phyloP scores from a whole-genome alignment of 2,329 filamentous ascomycete genomes.

The Diplodia seriata region DNA sequence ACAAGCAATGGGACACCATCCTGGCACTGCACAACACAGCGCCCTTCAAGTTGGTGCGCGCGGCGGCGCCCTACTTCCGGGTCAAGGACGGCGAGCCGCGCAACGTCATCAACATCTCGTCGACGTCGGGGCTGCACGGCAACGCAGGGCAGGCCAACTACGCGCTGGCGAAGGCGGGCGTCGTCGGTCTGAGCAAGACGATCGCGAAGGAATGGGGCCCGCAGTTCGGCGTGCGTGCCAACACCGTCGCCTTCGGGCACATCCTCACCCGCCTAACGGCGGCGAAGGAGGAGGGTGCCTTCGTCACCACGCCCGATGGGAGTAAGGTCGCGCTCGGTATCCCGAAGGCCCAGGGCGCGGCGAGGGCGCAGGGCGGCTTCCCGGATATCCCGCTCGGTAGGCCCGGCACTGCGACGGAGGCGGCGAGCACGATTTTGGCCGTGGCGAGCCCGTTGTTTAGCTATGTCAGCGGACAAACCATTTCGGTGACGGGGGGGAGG shows the following conservation, averaged over 20 bases:
- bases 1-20: conserved; percentile 92
- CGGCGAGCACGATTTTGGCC: conserved; percentile 76
- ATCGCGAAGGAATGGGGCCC: conserved; percentile 93
- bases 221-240: conserved; percentile 78
- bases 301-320: conserved; percentile 77
- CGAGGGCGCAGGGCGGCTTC: conserved; percentile 46
- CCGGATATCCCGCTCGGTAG: conserved; percentile 80
- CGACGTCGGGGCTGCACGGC: conserved; percentile 81
- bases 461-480: conserved; percentile 86
- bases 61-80: conserved; percentile 84
- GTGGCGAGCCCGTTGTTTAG: conserved; percentile 82
- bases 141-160: conserved; percentile 95
- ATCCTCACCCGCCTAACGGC: conserved; percentile 82
- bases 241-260: conserved; percentile 84
- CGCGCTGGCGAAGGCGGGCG: conserved; percentile 81
- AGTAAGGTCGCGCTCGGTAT: conserved; percentile 55
- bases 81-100: conserved; percentile 82
- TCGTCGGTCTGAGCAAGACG: conserved; percentile 83
- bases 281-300: conserved; percentile 83
- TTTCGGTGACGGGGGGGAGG: conserved; percentile 81
- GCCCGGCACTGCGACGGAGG: conserved; percentile 79
- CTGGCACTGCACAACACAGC: conserved; percentile 82
- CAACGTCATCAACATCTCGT: conserved; percentile 82
- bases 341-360: conserved; percentile 50
- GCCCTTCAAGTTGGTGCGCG: conserved; percentile 81